Conservation (phyloP, 2,329 filamentous ascomycete species). For the Fusarium sp. region DNA sequence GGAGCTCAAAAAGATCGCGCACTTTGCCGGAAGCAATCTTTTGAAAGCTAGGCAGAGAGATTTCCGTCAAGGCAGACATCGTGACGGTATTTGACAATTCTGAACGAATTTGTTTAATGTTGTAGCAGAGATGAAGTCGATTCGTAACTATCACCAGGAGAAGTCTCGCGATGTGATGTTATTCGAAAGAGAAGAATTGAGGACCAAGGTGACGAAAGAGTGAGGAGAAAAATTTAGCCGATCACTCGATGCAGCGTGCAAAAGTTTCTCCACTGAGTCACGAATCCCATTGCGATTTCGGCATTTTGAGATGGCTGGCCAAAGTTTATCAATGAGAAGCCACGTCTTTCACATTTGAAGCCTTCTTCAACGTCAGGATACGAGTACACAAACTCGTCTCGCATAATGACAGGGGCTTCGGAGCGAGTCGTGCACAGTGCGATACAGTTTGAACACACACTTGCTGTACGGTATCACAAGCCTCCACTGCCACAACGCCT, state of each 20-base stretch:
- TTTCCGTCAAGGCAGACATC: conserved; percentile 37
- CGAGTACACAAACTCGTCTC: conserved; percentile 6
- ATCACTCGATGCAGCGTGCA: conserved; percentile 25
- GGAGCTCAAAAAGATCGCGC: conserved; percentile 81
- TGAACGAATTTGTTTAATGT: background rate
- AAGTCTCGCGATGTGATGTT: conserved; percentile 7
- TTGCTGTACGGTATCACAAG: background rate
- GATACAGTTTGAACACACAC: background rate
- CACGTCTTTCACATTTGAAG: conserved; percentile 6
- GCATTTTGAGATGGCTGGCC: conserved; percentile 5
- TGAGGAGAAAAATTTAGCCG: conserved; percentile 43
- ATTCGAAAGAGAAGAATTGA: conserved; percentile 11
- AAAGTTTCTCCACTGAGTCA: conserved; percentile 42
- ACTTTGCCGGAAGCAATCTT: conserved; percentile 71
- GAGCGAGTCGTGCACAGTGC: conserved; percentile 18
- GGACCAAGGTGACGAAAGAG: conserved; percentile 33
- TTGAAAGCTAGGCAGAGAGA: conserved; percentile 49
- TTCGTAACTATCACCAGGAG: background rate
- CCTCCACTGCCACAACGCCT: conserved; percentile 7
- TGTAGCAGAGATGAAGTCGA: background rate
- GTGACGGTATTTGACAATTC: background rate
- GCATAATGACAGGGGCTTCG: conserved; percentile 23
- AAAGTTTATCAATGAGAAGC: conserved; percentile 2
- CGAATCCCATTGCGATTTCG: conserved; percentile 9
- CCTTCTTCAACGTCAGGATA: conserved; percentile 1